Conservation (phyloP, 73 alveolate genomes). For the Stentor roeselii region DNA sequence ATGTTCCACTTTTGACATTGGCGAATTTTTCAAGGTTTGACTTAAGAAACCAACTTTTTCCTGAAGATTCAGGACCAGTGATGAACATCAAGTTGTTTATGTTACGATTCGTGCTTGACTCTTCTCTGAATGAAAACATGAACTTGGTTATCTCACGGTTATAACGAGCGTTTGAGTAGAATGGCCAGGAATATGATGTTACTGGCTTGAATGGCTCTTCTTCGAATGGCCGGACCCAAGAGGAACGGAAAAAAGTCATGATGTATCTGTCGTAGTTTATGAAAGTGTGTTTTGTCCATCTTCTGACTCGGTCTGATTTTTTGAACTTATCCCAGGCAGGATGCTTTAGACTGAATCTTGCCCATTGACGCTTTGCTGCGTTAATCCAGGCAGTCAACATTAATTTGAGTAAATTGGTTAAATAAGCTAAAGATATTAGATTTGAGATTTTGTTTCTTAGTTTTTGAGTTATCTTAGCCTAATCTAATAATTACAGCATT, state of each 20-base stretch:
- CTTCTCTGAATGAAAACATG: conserved; percentile 63
- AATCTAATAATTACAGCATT: too few relatives aligned
- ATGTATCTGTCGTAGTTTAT: neutral
- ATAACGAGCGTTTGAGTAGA: conserved; percentile 5
- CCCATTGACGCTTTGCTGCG: too few relatives aligned
- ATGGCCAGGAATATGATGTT: neutral
- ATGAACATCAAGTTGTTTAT: conserved; percentile 41
- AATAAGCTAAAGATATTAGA: too few relatives aligned
- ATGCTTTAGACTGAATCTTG: too few relatives aligned
- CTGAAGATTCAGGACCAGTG: conserved; percentile 50
- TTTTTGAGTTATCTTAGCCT: too few relatives aligned
- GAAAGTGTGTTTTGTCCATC: neutral
- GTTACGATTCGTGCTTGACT: conserved; percentile 49
- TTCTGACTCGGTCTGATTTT: neutral
- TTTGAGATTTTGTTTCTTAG: too few relatives aligned
- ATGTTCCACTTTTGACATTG: neutral
- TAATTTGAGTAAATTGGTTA: too few relatives aligned
- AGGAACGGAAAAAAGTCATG: neutral
- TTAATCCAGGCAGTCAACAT: too few relatives aligned
- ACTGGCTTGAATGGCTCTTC: neutral
- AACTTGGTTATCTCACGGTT: conserved; percentile 35
- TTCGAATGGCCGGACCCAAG: conserved; percentile 15
- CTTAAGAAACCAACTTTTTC: conserved; percentile 56
- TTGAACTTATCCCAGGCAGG: conserved; percentile 10
- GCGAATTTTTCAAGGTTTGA: conserved; percentile 36